A percentile compares a stretch with the other conserved stretches of the same genome.
These are phyloP conservation scores for Plasmodium berghei DNA, from an alignment of 169 alveolate species.

Conservation along the genomic window DNA sequence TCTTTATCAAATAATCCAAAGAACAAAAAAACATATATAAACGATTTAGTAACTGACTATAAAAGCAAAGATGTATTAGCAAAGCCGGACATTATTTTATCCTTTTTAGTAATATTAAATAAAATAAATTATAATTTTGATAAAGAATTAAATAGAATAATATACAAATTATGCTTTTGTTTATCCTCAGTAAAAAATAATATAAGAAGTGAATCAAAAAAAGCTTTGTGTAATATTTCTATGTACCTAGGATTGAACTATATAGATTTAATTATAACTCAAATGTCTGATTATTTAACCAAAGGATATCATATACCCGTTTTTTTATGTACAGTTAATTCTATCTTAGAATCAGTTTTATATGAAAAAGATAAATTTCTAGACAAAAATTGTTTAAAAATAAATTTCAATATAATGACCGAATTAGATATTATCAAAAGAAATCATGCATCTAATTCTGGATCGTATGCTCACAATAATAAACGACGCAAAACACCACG, in stretches of 20 bases:
- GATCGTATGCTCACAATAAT: too few species aligned
- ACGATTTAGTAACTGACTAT: constrained; percentile 52
- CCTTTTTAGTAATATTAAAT: constrained; percentile 64
- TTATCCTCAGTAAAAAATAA: constrained; percentile 55
- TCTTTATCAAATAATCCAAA: constrained; percentile 6
- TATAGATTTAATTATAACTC: constrained; percentile 51
- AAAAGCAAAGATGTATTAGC: constrained; percentile 51
- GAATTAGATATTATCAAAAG: constrained; percentile 5
- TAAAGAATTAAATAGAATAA: constrained; percentile 66
- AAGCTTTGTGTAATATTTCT: constrained; percentile 54
- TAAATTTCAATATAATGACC: constrained; percentile 17
- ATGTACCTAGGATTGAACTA: constrained; percentile 76
- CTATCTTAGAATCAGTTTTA: constrained; percentile 43
- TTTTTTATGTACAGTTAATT: constrained; percentile 60
- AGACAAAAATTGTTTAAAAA: constrained; percentile 35
- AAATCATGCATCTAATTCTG: neutral
- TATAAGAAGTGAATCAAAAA: constrained; percentile 72
- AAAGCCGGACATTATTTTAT: constrained; percentile 52
- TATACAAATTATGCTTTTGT: constrained; percentile 59
- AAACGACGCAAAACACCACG: neutral
- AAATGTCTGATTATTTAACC: constrained; percentile 66
- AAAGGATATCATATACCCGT: constrained; percentile 73
- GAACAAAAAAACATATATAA: constrained; percentile 64
- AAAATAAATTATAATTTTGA: constrained; percentile 74
- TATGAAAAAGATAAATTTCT: constrained; percentile 70